These are phyloP conservation scores for Panicum hallii DNA, from an alignment of 202 grass and related monocot genomes.

Conservation along the genomic window DNA sequence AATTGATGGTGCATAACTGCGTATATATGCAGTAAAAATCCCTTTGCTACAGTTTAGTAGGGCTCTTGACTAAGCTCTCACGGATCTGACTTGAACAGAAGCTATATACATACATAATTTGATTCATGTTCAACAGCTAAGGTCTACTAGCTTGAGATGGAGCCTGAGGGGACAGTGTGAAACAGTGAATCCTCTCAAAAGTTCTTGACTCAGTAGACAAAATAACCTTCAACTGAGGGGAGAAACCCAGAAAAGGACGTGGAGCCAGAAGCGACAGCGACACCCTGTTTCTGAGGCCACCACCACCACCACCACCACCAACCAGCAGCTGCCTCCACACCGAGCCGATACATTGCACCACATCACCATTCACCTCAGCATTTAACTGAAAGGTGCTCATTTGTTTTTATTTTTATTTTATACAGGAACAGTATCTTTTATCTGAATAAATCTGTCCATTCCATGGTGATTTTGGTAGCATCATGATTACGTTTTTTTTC, in stretches of 20 bases:
- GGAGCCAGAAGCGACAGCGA: neutral
- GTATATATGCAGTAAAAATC: neutral
- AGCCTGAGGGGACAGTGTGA: neutral
- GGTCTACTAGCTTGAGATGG: neutral
- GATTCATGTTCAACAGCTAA: neutral
- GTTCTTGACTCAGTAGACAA: slow-evolving; percentile 13
- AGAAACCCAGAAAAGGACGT: slow-evolving; percentile 1
- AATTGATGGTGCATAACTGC: too few species aligned
- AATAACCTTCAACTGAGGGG: slow-evolving; percentile 3
- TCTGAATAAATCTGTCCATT: neutral
- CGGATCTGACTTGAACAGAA: slow-evolving; percentile 16
- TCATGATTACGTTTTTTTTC: neutral
- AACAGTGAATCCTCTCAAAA: neutral
- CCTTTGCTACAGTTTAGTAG: neutral
- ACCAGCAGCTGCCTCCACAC: neutral
- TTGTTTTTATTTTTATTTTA: neutral
- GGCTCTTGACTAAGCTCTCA: neutral
- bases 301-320: neutral
- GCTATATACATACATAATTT: neutral
- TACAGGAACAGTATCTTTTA: neutral
- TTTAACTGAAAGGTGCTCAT: neutral
- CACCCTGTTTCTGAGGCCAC: neutral
- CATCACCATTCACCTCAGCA: slow-evolving; percentile 17
- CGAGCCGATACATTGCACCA: neutral
- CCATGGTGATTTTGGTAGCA: neutral